Conservation (phyloP, 139 green algal species). For the Coccomyxa sp. region DNA sequence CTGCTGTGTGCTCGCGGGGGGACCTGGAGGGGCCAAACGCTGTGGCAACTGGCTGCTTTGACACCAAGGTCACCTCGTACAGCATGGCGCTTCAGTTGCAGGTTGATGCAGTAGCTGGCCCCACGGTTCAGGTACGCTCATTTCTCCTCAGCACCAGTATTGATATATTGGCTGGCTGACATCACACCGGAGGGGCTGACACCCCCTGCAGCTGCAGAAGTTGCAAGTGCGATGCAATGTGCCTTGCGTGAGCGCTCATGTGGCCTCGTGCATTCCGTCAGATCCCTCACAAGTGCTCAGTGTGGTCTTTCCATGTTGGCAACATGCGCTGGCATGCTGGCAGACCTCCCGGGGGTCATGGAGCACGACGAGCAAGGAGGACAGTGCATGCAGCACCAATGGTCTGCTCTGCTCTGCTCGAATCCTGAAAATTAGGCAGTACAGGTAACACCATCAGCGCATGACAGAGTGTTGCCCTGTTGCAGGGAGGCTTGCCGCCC, state of each 20-base stretch:
- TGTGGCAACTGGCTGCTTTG: slow-evolving; percentile 49
- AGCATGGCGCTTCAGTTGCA: slow-evolving; percentile 35
- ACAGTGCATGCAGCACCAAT: no score
- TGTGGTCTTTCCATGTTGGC: neutral
- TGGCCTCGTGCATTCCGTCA: neutral
- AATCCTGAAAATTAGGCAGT: neutral
- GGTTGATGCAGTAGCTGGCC: slow-evolving; percentile 20
- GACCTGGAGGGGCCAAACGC: slow-evolving; percentile 48
- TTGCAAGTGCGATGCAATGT: no score
- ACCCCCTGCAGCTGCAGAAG: no score
- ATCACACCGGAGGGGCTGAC: no score
- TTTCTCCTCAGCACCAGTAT: no score
- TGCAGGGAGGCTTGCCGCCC: slow-evolving; percentile 18
- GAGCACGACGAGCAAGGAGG: no score
- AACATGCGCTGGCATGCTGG: neutral
- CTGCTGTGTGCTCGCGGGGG: slow-evolving; percentile 53
- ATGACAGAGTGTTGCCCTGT: no score
- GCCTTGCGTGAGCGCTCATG: no score
- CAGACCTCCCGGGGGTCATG: neutral
- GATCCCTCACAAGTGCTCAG: neutral
- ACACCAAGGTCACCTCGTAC: slow-evolving; percentile 59
- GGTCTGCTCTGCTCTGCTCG: no score
- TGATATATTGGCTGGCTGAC: no score
- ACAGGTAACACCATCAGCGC: no score
- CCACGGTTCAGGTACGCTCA: slow-evolving; percentile 3